These are phyloP conservation scores for Daldinia decipiens DNA, from an alignment of 495 filamentous ascomycete genomes.

Conservation along the genomic window DNA sequence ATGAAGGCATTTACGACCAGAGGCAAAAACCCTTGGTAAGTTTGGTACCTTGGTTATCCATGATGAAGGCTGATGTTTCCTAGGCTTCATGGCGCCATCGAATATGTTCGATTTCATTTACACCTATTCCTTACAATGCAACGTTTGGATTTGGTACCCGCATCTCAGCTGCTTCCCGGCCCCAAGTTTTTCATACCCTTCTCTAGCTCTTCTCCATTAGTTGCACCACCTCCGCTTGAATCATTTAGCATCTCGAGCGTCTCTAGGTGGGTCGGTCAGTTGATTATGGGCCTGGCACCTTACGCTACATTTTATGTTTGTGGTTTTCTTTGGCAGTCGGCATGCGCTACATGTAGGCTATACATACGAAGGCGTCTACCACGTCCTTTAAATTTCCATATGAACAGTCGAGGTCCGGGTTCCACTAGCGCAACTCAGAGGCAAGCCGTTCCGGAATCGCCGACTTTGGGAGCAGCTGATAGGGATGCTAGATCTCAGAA, in stretches of 20 bases:
- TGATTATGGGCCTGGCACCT: slow-evolving; percentile 48
- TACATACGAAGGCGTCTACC: slow-evolving; percentile 37
- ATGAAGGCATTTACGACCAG: not conserved
- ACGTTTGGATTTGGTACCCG: slow-evolving; percentile 57
- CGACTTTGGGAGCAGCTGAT: slow-evolving; percentile 44
- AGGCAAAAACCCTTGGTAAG: slow-evolving; percentile 29
- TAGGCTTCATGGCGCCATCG: slow-evolving; percentile 45
- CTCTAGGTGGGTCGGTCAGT: slow-evolving; percentile 46
- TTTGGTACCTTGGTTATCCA: not conserved
- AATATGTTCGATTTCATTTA: slow-evolving; percentile 57
- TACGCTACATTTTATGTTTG: slow-evolving; percentile 49
- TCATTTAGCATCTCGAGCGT: slow-evolving; percentile 38
- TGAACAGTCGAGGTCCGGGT: slow-evolving; percentile 6
- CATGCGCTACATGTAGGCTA: slow-evolving; percentile 24
- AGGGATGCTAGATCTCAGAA: slow-evolving; percentile 41
- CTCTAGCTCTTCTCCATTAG: slow-evolving; percentile 57
- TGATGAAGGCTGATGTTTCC: slow-evolving; percentile 14
- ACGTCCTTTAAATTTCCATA: slow-evolving; percentile 12
- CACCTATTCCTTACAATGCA: slow-evolving; percentile 61
- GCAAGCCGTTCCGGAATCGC: slow-evolving; percentile 42
- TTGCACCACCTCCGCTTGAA: slow-evolving; percentile 48
- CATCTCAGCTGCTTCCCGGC: slow-evolving; percentile 52
- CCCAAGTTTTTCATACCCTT: slow-evolving; percentile 62
- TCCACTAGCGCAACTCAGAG: slow-evolving; percentile 20
- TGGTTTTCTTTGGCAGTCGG: slow-evolving; percentile 31